Conservation (phyloP, 2,329 filamentous ascomycete genomes). For the Fusarium subglutinans region DNA sequence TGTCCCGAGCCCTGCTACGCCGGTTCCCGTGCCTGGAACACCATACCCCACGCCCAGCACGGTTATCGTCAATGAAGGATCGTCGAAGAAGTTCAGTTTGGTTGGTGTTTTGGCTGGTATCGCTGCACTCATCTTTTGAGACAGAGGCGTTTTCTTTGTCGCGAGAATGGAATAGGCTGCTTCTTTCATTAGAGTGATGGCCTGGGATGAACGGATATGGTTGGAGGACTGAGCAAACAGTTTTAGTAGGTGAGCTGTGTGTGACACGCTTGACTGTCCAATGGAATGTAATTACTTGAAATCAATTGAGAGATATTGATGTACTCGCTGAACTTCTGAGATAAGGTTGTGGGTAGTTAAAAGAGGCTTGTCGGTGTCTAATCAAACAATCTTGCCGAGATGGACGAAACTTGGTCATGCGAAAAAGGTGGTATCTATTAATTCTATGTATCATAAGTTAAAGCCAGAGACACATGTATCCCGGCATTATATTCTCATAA, state of each 20-base stretch:
- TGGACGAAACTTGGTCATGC: not conserved
- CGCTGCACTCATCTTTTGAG: conserved; percentile 30
- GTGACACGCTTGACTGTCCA: not conserved
- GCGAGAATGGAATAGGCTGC: not conserved
- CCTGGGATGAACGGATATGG: not conserved
- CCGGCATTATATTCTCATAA: not conserved
- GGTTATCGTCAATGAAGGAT: conserved; percentile 29
- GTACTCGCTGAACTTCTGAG: no score
- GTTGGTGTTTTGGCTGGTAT: conserved; percentile 37
- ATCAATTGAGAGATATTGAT: not conserved
- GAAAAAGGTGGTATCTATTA: conserved; percentile 27
- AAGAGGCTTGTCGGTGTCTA: not conserved
- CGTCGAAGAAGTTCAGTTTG: conserved; percentile 25
- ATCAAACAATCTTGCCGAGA: not conserved
- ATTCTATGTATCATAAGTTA: not conserved
- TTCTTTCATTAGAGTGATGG: not conserved
- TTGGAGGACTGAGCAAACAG: not conserved
- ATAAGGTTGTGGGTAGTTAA: no score
- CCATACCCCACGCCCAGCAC: conserved; percentile 12
- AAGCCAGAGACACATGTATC: not conserved
- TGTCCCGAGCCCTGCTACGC: not conserved
- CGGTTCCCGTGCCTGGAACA: conserved; percentile 11
- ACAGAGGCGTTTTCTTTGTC: not conserved
- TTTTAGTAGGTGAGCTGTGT: not conserved
- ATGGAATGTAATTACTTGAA: conserved; percentile 20